Evolutionary conservation across 257 asterid species (phyloP), one percentile per base, ranked within the genome.

Genomic region (Rauvolfia tetraphylla): DNA sequence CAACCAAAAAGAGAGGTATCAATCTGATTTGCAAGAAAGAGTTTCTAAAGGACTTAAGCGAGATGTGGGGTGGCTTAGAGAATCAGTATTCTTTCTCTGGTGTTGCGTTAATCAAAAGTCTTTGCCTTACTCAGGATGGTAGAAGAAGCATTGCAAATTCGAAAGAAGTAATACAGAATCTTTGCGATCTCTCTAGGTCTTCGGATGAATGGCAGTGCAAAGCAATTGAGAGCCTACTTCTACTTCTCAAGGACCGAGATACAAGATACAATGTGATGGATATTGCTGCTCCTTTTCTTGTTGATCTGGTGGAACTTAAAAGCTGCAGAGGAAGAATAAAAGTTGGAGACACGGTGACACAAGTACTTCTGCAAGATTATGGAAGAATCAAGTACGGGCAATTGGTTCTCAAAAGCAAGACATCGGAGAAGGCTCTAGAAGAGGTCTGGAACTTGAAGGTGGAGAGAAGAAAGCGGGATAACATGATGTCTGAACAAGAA

Each of bases 1-100:
- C 95, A 14, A 79, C 81, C 2, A 93, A 91, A 74, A 86, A 84
- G 59, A 88, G 90, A 58, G 82, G 86, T 18, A 81, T 93, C 34
- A 79, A 73, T 54, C 84, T 91, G 54, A 91, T 91, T 36, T 91
- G 96, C 83, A 83, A 75, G 68, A 31, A 68, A 66, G 83, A 57
- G 2, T 93, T 93, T 73, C 72, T 93, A 20, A 75, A 81, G 79
- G 86, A 80, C 8, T 79, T 91, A 63, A 53, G 81, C 51, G 48
- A 22, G 12, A 79, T 76, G 77, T 81, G 84, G 85, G 84, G 84
- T 11, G 84, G 85, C 7, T 38, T 79, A 42, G 68, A 44, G 57
- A 82, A 76, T 31, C 75, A 72, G 22, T 63, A 53, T 27, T 81
- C 82, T 22, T 82, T 80, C 14, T 74, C 82, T 31, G 88, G 85